phyloP scores from a whole-genome alignment of 768 basidiomycete species.

The Cyclocybe cylindracea region DNA sequence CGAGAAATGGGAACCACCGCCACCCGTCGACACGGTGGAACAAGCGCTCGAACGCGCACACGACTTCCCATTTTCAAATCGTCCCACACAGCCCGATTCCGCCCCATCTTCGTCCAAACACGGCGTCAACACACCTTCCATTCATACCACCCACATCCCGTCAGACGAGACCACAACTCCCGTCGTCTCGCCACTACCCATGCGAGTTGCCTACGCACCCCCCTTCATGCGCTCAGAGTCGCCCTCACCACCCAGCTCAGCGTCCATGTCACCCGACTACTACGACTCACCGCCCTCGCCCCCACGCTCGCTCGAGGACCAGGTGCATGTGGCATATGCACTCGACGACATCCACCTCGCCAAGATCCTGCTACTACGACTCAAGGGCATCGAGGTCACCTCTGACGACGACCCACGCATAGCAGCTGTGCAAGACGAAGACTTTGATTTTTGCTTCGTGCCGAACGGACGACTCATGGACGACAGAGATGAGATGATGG shows the following conservation, averaged over 20 bases:
- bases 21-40: too few species aligned
- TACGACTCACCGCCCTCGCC: conserved; percentile 47
- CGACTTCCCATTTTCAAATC: conserved; percentile 4
- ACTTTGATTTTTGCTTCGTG: conserved; percentile 49
- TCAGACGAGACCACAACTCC: conserved; percentile 7
- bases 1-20: too few species aligned
- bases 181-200: conserved; percentile 24
- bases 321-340: conserved; percentile 67
- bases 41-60: too few species aligned
- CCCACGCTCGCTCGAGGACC: conserved; percentile 57
- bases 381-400: conserved; percentile 63
- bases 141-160: conserved; percentile 1
- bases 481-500: conserved; percentile 40
- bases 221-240: conserved; percentile 25
- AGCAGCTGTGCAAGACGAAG: conserved; percentile 55
- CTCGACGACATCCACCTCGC: conserved; percentile 68
- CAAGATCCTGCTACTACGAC: conserved; percentile 60
- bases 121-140: background rate
- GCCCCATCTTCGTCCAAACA: conserved; percentile 3
- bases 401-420: conserved; percentile 65
- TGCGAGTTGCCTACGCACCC: conserved; percentile 18
- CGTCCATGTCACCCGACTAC: conserved; percentile 39
- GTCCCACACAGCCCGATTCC: conserved; percentile 3
- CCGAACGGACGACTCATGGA: conserved; percentile 43
- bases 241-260: conserved; percentile 27